Evolutionary conservation across 73 alveolate genomes (phyloP).

Genomic region (Symbiodinium pilosum): DNA sequence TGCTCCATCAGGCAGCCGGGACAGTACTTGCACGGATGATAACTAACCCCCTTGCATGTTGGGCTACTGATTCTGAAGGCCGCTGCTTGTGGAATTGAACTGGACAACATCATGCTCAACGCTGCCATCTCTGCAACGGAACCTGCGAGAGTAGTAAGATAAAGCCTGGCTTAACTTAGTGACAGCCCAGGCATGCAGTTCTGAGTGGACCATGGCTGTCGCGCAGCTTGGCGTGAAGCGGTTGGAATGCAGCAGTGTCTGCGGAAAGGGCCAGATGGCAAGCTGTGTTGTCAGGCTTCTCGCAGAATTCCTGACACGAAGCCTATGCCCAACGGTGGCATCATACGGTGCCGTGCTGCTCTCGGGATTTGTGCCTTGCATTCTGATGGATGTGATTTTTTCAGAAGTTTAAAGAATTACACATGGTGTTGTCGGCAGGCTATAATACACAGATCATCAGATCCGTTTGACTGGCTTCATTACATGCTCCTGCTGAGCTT

Average conservation of each 20-base stretch:
- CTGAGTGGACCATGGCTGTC: neutral
- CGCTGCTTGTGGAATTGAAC: neutral
- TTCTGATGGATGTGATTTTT: no score
- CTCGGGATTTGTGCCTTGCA: neutral
- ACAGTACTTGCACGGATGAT: neutral
- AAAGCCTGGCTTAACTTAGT: no score
- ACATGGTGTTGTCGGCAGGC: neutral
- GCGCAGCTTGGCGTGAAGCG: neutral
- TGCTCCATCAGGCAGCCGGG: neutral
- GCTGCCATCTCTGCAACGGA: neutral
- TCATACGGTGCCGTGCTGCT: neutral
- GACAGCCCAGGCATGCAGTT: neutral
- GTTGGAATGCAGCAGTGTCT: neutral
- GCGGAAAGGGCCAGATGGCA: neutral
- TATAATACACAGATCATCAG: neutral
- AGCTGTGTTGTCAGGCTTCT: constrained; percentile 7
- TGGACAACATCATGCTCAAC: neutral
- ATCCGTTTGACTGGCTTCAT: neutral
- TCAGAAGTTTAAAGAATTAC: no score
- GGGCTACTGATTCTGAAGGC: neutral
- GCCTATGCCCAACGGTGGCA: neutral
- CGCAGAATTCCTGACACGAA: neutral
- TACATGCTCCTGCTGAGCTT: neutral
- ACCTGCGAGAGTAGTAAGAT: neutral
- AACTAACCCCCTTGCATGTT: neutral